Evolutionary conservation across 2,329 filamentous ascomycete species (phyloP), one percentile per base, ranked within the genome.

Genomic region (Hypoxylon sp.): DNA sequence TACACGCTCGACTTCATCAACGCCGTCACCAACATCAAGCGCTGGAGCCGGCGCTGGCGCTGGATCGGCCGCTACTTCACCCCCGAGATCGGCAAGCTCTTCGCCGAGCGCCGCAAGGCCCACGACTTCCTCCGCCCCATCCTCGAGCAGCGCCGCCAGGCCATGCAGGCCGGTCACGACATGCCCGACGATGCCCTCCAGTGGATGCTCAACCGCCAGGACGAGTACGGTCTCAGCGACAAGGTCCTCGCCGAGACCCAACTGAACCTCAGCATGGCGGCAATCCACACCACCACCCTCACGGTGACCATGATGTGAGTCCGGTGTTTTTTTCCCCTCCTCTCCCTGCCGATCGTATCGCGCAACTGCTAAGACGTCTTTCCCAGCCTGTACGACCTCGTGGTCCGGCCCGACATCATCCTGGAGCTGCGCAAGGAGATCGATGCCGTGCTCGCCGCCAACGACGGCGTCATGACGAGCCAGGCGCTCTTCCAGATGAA

Each of bases 381-480:
- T 10, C 13, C 1, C 18, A 77, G 75, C 2, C 72, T 87, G 37
- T 83, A 80, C 65, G 79, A 82, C 50, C 67, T 87, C 3, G 77
- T 77, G 0, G 75, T 77, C 3, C 69, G 72, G 55, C 82, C 81
- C 0, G 77, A 84, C 27, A 71, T 81, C 51, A 67, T 82, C 18
- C 70, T 79, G 2, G 76, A 78, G n/a, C 69, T 86, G 0, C 79
- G 83, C 1, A 72, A 80, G 8, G 83, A 87, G 63, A 78, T 83
- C 11, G 65, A 71, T 4, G 53, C 66, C 0, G 76, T 74, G 0
- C 62, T 80, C 1, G 66, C 66, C 0, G 71, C 70, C 11, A 67
- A 74, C 54, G 67, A 71, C 29, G 73, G 72, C 2, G 61, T 69
- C 18, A 70, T 71, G 46, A 72, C 70, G 0, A 72, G 65, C 10